These are phyloP conservation scores for Scheffersomyces titani DNA, from an alignment of 1,139 yeast genomes.

Conservation along the genomic window DNA sequence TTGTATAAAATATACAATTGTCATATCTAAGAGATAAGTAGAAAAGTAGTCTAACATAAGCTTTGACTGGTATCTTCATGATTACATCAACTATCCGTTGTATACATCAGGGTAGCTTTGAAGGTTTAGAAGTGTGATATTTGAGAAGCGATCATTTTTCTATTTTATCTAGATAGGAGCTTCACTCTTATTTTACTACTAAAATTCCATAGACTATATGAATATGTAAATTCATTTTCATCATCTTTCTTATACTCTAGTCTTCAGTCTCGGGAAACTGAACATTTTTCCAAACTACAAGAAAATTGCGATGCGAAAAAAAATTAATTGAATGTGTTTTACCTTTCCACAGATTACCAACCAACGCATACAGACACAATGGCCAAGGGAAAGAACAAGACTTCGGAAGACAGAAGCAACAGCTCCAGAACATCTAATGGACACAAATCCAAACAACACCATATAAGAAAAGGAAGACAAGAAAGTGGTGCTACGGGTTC, in stretches of 20 bases:
- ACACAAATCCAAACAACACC: constrained; percentile 57
- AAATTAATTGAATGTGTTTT: no score
- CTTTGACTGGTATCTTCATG: not conserved
- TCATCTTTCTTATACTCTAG: no score
- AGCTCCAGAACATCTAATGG: constrained; percentile 54
- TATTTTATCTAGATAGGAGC: no score
- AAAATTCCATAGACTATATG: no score
- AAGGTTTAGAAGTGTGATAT: no score
- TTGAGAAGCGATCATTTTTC: no score
- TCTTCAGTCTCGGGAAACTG: not conserved
- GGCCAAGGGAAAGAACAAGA: constrained; percentile 72
- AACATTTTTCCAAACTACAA: not conserved
- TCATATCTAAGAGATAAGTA: not conserved
- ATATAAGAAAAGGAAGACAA: constrained; percentile 50
- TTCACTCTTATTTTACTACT: no score
- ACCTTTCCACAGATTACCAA: not conserved
- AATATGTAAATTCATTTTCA: no score
- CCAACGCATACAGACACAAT: constrained; percentile 23
- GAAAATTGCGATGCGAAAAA: not conserved
- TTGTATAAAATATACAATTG: not conserved
- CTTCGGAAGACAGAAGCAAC: constrained; percentile 38
- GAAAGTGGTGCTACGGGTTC: constrained; percentile 31
- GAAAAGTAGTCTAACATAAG: no score
- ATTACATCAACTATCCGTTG: not conserved
- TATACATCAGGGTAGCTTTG: no score